Evolutionary conservation across 768 basidiomycete species (phyloP).

Genomic region (Myochromella boudieri): DNA sequence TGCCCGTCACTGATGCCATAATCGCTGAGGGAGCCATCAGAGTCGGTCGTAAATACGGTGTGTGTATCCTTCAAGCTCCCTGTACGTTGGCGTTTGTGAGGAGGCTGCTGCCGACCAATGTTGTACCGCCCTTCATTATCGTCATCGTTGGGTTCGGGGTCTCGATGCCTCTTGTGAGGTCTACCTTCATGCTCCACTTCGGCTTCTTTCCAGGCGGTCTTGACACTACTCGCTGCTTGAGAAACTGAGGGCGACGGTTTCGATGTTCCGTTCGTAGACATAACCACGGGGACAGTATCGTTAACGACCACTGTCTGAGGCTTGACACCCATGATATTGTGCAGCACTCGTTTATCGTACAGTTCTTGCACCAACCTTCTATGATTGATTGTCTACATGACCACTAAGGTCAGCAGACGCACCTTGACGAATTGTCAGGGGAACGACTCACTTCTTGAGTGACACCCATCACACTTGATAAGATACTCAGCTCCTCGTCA

Average conservation of each 20-base stretch:
- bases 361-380: slow-evolving; percentile 69
- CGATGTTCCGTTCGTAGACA: slow-evolving; percentile 19
- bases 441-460: slow-evolving; percentile 69
- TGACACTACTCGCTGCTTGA: slow-evolving; percentile 23
- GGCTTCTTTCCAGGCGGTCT: slow-evolving; percentile 39
- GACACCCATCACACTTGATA: slow-evolving; percentile 78
- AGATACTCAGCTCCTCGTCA: slow-evolving; percentile 71
- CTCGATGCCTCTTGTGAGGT: slow-evolving; percentile 14
- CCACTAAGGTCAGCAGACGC: slow-evolving; percentile 2
- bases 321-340: slow-evolving; percentile 53
- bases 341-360: slow-evolving; percentile 58
- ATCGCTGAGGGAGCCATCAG: slow-evolving; percentile 36
- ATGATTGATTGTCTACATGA: slow-evolving; percentile 67
- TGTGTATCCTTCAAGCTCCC: slow-evolving; percentile 38
- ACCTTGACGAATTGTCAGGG: neutral
- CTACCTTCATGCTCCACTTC: slow-evolving; percentile 31
- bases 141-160: slow-evolving; percentile 24
- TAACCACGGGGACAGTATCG: slow-evolving; percentile 4
- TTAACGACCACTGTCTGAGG: slow-evolving; percentile 20
- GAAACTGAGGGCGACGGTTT: slow-evolving; percentile 11
- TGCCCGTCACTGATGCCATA: neutral
- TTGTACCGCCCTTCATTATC: slow-evolving; percentile 63
- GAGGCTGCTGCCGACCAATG: slow-evolving; percentile 44
- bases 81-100: slow-evolving; percentile 45
- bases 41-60: slow-evolving; percentile 53